Evolutionary conservation across 2,329 filamentous ascomycete species (phyloP).

Genomic region (Dothiorella sarmentorum): DNA sequence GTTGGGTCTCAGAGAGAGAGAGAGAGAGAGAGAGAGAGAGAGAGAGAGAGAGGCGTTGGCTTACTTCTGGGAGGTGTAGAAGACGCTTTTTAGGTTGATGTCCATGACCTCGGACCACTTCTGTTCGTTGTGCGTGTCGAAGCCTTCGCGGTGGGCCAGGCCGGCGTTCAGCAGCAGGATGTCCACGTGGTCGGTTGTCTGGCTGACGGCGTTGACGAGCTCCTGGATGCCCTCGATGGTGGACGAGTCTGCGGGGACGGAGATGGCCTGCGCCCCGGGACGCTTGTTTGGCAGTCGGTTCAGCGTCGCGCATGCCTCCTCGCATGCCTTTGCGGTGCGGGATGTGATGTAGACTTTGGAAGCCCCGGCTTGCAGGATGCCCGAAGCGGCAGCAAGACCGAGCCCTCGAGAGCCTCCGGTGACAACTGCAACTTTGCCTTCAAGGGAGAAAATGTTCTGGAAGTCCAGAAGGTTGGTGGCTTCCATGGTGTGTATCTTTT

Average conservation of each 20-base stretch:
- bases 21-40: no score
- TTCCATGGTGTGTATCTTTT: slow-evolving; percentile 31
- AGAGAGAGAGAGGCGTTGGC: neutral
- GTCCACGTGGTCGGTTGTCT: slow-evolving; percentile 31
- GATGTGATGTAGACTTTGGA: slow-evolving; percentile 39
- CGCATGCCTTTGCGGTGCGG: slow-evolving; percentile 35
- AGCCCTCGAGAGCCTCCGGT: slow-evolving; percentile 40
- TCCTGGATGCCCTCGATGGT: slow-evolving; percentile 35
- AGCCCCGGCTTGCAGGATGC: slow-evolving; percentile 40
- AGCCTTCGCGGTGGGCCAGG: no score
- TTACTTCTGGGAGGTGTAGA: slow-evolving; percentile 37
- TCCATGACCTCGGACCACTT: slow-evolving; percentile 38
- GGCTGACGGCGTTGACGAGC: slow-evolving; percentile 32
- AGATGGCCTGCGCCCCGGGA: slow-evolving; percentile 32
- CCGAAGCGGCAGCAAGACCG: slow-evolving; percentile 38
- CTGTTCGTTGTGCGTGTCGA: slow-evolving; percentile 4
- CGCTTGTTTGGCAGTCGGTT: slow-evolving; percentile 36
- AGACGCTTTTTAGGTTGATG: slow-evolving; percentile 38
- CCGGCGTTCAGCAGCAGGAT: slow-evolving; percentile 41
- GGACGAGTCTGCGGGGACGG: slow-evolving; percentile 38
- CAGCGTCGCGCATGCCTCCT: slow-evolving; percentile 39
- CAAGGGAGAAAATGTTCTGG: slow-evolving; percentile 35
- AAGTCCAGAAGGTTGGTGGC: slow-evolving; percentile 28
- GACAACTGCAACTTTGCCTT: slow-evolving; percentile 37
- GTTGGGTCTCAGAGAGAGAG: neutral